Conservation (phyloP, 2,329 filamentous ascomycete species). For the Calonectria ilicicola region DNA sequence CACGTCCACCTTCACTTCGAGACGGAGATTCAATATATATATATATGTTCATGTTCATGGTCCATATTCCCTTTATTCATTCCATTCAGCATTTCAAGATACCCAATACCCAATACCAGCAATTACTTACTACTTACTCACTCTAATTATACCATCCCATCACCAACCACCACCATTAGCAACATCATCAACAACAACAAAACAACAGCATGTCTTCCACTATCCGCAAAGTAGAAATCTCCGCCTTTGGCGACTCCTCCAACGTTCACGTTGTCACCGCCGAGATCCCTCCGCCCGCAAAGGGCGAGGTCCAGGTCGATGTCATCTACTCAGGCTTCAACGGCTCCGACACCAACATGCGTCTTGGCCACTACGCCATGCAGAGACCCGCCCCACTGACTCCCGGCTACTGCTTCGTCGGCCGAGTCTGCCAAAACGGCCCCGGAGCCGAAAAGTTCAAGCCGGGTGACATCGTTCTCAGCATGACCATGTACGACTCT, state of each 20-base stretch:
- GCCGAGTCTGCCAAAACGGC: conserved; percentile 54
- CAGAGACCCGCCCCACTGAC: conserved; percentile 60
- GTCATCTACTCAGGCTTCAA: conserved; percentile 61
- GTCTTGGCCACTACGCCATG: conserved; percentile 59
- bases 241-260: conserved; percentile 55
- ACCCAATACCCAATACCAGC: neutral
- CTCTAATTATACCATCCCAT: too few relatives aligned
- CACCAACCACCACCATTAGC: too few relatives aligned
- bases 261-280: conserved; percentile 49
- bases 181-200: neutral
- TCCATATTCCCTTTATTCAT: too few relatives aligned
- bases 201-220: conserved; percentile 36
- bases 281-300: conserved; percentile 52
- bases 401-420: conserved; percentile 61
- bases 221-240: conserved; percentile 59
- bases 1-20: neutral
- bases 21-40: neutral
- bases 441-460: conserved; percentile 46
- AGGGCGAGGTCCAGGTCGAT: conserved; percentile 59
- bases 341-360: conserved; percentile 63
- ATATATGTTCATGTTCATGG: neutral
- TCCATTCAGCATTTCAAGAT: neutral
- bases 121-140: too few relatives aligned
- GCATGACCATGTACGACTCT: conserved; percentile 55
- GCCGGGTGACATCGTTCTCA: conserved; percentile 49